Conservation (phyloP, 768 basidiomycete genomes). For the Tricholomella constricta region DNA sequence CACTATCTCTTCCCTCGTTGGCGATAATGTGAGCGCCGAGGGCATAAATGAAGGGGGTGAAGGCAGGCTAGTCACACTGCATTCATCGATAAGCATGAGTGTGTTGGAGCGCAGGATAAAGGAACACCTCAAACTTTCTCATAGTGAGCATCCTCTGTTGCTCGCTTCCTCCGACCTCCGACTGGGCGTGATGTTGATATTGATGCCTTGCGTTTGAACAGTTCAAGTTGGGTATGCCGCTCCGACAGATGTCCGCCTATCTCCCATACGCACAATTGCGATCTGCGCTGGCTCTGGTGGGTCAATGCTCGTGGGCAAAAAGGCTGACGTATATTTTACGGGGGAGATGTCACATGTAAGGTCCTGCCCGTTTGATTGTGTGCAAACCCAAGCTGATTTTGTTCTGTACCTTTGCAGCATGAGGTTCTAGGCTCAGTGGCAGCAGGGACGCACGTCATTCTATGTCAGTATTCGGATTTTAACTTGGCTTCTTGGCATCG, state of each 20-base stretch:
- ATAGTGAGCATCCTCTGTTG: conserved; percentile 46
- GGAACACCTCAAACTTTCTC: conserved; percentile 55
- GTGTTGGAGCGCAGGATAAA: conserved; percentile 71
- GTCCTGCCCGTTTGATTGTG: conserved; percentile 23
- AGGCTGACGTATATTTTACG: conserved; percentile 88
- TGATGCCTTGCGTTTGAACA: conserved; percentile 33
- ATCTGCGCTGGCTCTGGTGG: conserved; percentile 93
- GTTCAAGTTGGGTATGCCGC: conserved; percentile 68
- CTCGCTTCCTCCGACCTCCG: conserved; percentile 9
- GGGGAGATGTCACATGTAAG: conserved; percentile 91
- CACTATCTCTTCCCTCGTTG: conserved; percentile 37
- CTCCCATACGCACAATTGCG: conserved; percentile 62
- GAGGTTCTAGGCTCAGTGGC: conserved; percentile 84
- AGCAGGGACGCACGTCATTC: conserved; percentile 73
- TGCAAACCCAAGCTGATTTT: conserved; percentile 16
- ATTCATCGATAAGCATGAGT: conserved; percentile 57
- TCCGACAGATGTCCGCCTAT: conserved; percentile 27
- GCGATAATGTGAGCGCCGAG: conserved; percentile 39
- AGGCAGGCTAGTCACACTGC: conserved; percentile 69
- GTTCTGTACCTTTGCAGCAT: conserved; percentile 55
- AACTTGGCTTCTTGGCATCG: conserved; percentile 21
- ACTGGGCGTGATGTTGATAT: conserved; percentile 12
- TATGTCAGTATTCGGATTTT: conserved; percentile 61
- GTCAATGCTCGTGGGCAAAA: conserved; percentile 66
- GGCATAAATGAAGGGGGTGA: conserved; percentile 53